Percentiles rank a stretch among this genome's conserved stretches.
phyloP scores from a whole-genome alignment of 441 rosid species.

The Erodium texanum region DNA sequence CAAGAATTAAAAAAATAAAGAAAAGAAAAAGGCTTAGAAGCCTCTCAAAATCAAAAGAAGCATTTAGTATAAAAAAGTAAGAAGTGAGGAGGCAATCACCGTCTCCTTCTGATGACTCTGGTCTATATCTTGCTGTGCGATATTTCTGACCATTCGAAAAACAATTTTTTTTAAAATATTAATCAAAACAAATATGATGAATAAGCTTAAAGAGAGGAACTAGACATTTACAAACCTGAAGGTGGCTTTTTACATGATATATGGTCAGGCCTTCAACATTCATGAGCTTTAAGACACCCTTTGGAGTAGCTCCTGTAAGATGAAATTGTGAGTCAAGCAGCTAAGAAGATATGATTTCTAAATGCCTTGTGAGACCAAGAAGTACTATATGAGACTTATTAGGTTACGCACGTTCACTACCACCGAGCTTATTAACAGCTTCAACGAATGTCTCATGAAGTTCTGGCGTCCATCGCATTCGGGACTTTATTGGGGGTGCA shows the following conservation, averaged over 20 bases:
- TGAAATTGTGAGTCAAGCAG: constrained; percentile 19
- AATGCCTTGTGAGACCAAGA: constrained; percentile 1
- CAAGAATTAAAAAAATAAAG: too few relatives aligned
- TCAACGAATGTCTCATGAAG: constrained; percentile 87
- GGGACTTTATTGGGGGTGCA: constrained; percentile 39
- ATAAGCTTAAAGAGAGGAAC: constrained; percentile 7
- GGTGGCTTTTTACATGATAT: constrained; percentile 94
- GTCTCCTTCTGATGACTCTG: constrained; percentile 59
- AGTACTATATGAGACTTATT: background rate
- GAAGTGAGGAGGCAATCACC: constrained; percentile 10
- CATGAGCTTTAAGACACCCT: constrained; percentile 72
- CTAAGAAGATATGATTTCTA: constrained; percentile 8
- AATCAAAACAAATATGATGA: background rate
- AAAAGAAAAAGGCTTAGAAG: too few relatives aligned
- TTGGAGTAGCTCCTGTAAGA: constrained; percentile 81
- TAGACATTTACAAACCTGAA: constrained; percentile 44
- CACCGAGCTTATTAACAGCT: constrained; percentile 83
- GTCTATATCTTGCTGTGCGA: constrained; percentile 79
- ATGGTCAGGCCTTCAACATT: constrained; percentile 65
- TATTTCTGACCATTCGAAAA: constrained; percentile 45
- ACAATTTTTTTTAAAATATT: too few relatives aligned
- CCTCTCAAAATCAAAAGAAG: background rate
- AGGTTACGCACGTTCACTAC: constrained; percentile 62
- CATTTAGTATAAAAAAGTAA: constrained; percentile 3
- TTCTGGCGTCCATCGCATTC: constrained; percentile 96